Base-by-base conservation (phyloP, 139 green algal species). In the Axilococcus clingmanii region DNA sequence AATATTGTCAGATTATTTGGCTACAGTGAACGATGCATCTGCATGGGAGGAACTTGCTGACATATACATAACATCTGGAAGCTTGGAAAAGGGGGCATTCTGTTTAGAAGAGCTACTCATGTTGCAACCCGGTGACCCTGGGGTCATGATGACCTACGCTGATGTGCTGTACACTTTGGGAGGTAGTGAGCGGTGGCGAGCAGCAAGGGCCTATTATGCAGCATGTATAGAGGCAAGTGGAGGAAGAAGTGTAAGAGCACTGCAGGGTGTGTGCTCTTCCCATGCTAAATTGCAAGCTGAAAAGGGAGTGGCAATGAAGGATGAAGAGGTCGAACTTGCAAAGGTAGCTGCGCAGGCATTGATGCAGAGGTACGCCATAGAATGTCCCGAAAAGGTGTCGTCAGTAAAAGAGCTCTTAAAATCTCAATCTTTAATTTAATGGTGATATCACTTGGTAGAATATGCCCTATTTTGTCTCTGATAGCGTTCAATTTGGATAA, bases 81-180 rank as follows among this genome's bases (percentile, higher is more conserved):
- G 30, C 63, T 90, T 81, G 69, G 65, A 69, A n/a, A 80, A 94
- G 57, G 86, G 85, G 1, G 71, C 76, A 0, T 87, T 86, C 54
- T 94, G 84, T 72, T 71, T 80, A 25, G 86, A 94, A 58, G 86
- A 94, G 77, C 59, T 93, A 17, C 49, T 94, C n/a, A 65, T 88
- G 63, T 72, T 81, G 31, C 40, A 57, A 5, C 75, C 84, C 1
- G 40, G 24, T 38, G 61, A 76, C 38, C 53, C 75, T 17, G 49
- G 54, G 17, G 67, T 68, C 28, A 59, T 80, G 53, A 50, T 89
- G 15, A 63, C 69, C 29, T 81, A 81, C 27, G 86, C 78, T 6
- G 86, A 94, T 57, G 47, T 78, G 20, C 66, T 94, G 49, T 85
- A 82, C 61, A 87, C 80, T 5, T 27, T 87, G 2, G 81, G 83